Conservation (phyloP, 192 early-diverging fungal genomes). For the Rhizophagus prolifer region DNA sequence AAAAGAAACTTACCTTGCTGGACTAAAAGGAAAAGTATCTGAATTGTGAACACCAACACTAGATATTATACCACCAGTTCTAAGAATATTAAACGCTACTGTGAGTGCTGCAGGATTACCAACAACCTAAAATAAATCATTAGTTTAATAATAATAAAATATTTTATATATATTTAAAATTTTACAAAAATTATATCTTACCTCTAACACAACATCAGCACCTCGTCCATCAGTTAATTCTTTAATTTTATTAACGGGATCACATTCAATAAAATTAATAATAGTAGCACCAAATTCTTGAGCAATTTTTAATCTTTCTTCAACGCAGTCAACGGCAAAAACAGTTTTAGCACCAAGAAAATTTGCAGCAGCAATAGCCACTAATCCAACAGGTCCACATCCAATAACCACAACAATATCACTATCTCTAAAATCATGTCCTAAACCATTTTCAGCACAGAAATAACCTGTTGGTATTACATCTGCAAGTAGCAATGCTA, state of each 20-base stretch:
- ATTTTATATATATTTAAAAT: no score
- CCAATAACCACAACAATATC: constrained; percentile 48
- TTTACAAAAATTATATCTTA: not conserved
- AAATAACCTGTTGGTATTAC: constrained; percentile 58
- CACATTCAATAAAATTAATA: constrained; percentile 28
- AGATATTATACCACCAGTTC: constrained; percentile 52
- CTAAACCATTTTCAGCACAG: constrained; percentile 51
- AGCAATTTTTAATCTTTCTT: constrained; percentile 45
- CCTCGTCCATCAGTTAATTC: constrained; percentile 39
- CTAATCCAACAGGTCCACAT: constrained; percentile 56
- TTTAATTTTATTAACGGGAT: constrained; percentile 24
- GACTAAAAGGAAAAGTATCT: constrained; percentile 52
- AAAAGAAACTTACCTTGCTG: constrained; percentile 32
- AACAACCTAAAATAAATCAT: constrained; percentile 36
- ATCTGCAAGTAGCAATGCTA: constrained; percentile 51
- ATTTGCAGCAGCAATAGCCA: constrained; percentile 43
- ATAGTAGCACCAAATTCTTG: constrained; percentile 39
- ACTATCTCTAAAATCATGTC: not conserved
- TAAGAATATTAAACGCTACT: constrained; percentile 46
- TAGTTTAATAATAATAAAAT: no score
- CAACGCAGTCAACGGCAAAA: constrained; percentile 44
- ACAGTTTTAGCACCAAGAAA: constrained; percentile 40
- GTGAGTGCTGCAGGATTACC: constrained; percentile 44
- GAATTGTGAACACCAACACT: constrained; percentile 55
- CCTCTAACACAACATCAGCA: constrained; percentile 51